Evolutionary conservation across 2,329 filamentous ascomycete genomes (phyloP).

Genomic region (Calonectria ilicicola): DNA sequence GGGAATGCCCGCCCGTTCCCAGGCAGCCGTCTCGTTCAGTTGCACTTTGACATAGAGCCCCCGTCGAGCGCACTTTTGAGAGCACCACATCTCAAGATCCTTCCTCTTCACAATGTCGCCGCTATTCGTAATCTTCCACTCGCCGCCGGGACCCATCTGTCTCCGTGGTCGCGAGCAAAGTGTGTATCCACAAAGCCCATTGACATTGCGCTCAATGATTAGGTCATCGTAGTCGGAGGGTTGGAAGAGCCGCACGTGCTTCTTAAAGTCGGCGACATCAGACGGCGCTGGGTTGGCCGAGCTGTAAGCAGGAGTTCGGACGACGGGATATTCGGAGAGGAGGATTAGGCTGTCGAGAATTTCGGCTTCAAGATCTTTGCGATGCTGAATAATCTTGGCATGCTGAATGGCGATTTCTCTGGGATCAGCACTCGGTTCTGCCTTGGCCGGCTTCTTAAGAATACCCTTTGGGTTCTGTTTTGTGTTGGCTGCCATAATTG

Average conservation of each 20-base stretch:
- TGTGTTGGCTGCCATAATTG: conserved; percentile 41
- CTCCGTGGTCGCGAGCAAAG: conserved; percentile 78
- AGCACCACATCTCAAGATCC: conserved; percentile 90
- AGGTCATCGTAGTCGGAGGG: conserved; percentile 91
- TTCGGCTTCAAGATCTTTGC: conserved; percentile 80
- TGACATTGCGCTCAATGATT: conserved; percentile 88
- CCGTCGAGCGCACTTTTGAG: conserved; percentile 79
- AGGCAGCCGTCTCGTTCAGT: conserved; percentile 85
- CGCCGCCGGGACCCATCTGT: conserved; percentile 66
- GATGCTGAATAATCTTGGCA: conserved; percentile 83
- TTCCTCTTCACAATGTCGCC: conserved; percentile 76
- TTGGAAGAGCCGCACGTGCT: conserved; percentile 79
- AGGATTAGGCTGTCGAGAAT: conserved; percentile 80
- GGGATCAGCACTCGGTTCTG: conserved; percentile 51
- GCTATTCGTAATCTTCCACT: conserved; percentile 74
- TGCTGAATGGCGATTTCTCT: conserved; percentile 82
- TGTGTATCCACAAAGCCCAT: conserved; percentile 84
- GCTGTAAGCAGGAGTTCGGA: conserved; percentile 45
- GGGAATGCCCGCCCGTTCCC: conserved; percentile 76
- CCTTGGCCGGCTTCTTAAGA: conserved; percentile 65
- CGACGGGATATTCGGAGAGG: conserved; percentile 71
- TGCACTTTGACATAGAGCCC: conserved; percentile 91
- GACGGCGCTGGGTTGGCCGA: conserved; percentile 64
- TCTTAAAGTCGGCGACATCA: conserved; percentile 75
- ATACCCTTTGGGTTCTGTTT: conserved; percentile 64